Evolutionary conservation across 306 rosid species (phyloP), one percentile per base, ranked within the genome.

Genomic region (Oemleria cerasiformis): DNA sequence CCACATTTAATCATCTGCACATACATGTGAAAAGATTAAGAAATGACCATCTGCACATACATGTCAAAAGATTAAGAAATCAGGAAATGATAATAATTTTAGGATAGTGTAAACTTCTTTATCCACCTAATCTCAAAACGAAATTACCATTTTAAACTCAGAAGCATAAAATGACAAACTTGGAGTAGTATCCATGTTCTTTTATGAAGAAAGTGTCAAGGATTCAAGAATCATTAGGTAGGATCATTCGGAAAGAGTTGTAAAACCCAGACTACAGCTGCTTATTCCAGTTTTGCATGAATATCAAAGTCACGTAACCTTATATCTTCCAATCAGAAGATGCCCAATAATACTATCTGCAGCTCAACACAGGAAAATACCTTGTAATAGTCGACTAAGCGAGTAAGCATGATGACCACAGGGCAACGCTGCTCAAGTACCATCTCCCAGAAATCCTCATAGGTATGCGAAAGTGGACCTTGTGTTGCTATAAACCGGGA

Each of bases 381-480:
- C 66, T 4, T 61, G 44, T 36, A 61, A 61, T 19, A 17, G 47
- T 61, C 66, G 4, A 61, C 86, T 84, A 94, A 82, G 71, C 86
- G 79, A 68, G 98, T 94, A 63, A 94, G 94, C 98, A 91, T 94
- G 64, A 94, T 86, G 78, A 94, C 79, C 40, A 83, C 92, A 72
- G 96, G 98, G 79, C 98, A 88, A 42, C n/a, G 86, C 50, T 81
- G 71, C 81, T 94, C 92, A 36, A 89, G 74, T 51, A 87, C 81
- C 98, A 94, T 91, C 84, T 87, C 97, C 99, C 99, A 94, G 84
- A 94, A 94, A 86, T 91, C 99, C 83, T 91, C 95, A 16, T 75
- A 94, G 13, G 99, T 94, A 78, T 89, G 90, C 5, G 87, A 96
- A 71, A 91, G 80, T 1, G 99, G 99, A 43, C 98, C 98, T 91